These are phyloP conservation scores for Paradendryphiella salina DNA, from an alignment of 2,329 filamentous ascomycete species.

Conservation along the genomic window DNA sequence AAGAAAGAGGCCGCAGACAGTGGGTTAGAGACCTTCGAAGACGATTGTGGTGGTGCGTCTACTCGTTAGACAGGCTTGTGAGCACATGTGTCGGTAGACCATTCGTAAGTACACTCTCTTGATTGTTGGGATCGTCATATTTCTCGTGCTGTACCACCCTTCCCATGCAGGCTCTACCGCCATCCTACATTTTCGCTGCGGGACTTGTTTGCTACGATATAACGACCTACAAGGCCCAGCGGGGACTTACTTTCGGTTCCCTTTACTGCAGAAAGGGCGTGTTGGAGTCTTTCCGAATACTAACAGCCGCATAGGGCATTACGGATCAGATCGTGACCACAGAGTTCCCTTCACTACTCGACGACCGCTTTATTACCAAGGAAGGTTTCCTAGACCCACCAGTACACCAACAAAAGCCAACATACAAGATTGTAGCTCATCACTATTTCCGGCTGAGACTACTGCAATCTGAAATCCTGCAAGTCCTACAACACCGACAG, in stretches of 20 bases:
- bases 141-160: neutral
- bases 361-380: constrained; percentile 85
- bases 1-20: constrained; percentile 70
- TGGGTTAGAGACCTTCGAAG: constrained; percentile 85
- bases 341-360: constrained; percentile 85
- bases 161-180: neutral
- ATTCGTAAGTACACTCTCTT: constrained; percentile 57
- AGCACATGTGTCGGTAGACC: constrained; percentile 91
- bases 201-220: too few relatives aligned
- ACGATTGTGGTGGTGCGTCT: constrained; percentile 95
- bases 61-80: constrained; percentile 91
- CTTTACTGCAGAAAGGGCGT: too few relatives aligned
- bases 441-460: constrained; percentile 90
- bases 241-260: too few relatives aligned
- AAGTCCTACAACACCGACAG: constrained; percentile 91
- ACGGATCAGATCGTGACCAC: constrained; percentile 97
- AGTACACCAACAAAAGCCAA: constrained; percentile 63
- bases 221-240: too few relatives aligned
- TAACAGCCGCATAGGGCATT: constrained; percentile 57
- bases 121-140: neutral
- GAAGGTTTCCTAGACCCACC: constrained; percentile 69
- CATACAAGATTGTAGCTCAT: constrained; percentile 87
- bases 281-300: neutral
- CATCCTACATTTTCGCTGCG: too few relatives aligned
- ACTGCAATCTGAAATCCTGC: constrained; percentile 90